Conservation (phyloP, 1,284 basidiomycete species). For the Ustilago curta region DNA sequence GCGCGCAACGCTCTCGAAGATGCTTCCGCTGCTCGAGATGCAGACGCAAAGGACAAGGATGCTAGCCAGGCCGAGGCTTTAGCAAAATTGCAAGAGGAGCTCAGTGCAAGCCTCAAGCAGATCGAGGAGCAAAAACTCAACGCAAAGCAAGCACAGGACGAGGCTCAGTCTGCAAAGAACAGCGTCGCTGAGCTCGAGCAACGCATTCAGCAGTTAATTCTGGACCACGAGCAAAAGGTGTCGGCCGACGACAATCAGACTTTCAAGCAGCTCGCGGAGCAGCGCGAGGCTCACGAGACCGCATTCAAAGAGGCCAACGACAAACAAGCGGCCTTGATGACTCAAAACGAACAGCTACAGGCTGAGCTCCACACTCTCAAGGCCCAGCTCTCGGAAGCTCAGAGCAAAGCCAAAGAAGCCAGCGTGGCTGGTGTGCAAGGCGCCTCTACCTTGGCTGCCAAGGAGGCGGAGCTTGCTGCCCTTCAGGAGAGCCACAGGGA, state of each 20-base stretch:
- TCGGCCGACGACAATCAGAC: constrained; percentile 8
- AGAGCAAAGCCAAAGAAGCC: constrained; percentile 25
- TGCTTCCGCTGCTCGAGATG: constrained; percentile 21
- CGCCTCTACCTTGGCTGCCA: constrained; percentile 30
- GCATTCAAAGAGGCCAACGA: constrained; percentile 30
- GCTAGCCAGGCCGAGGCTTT: constrained; percentile 22
- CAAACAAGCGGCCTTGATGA: constrained; percentile 12
- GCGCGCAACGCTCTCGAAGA: constrained; percentile 23
- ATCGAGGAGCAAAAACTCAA: constrained; percentile 30
- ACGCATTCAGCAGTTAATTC: constrained; percentile 28
- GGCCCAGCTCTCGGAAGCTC: constrained; percentile 21
- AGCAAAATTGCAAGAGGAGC: constrained; percentile 22
- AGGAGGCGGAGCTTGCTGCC: constrained; percentile 29
- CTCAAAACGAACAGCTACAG: constrained; percentile 31
- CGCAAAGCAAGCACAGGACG: constrained; percentile 27
- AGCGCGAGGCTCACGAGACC: constrained; percentile 32
- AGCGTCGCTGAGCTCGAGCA: constrained; percentile 23
- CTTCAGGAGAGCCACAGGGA: constrained; percentile 20
- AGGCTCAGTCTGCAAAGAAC: constrained; percentile 23
- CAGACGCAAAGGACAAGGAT: constrained; percentile 15
- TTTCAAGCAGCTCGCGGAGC: constrained; percentile 28
- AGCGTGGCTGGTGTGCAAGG: constrained; percentile 26
- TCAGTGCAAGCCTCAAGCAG: constrained; percentile 26
- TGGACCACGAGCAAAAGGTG: constrained; percentile 31
- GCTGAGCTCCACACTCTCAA: constrained; percentile 27